Evolutionary conservation across 1,284 basidiomycete species (phyloP), one percentile per base, ranked within the genome.

Genomic region (Fomitiporia mediterranea): DNA sequence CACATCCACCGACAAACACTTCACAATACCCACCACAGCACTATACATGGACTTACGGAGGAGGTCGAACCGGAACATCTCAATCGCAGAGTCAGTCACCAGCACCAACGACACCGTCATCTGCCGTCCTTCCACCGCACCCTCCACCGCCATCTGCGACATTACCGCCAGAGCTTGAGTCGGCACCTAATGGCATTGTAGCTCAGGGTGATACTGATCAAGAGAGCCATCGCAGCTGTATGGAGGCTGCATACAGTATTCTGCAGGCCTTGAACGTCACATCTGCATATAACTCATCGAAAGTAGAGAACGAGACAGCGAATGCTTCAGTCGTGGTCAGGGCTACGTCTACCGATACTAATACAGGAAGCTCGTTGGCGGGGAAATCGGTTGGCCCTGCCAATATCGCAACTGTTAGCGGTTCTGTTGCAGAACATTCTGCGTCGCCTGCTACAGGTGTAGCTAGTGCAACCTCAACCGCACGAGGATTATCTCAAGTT

Each of bases 211-310:
- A 75, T 50, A 70, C 69, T 21, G 68, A 69, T 7, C 70, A 65
- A 15, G 79, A 79, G 37, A 74, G 74, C 34, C 61, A 55, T 28
- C 75, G 74, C 52, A 82, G 84, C 58, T 81, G 82, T 13, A 88
- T 84, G 77, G 80, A 84, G 63, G 86, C 87, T 0, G 86, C 86
- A 15, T 84, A 89, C 63, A 84, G 80, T 61, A 88, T 89, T 48
- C 73, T 89, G 53, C 81, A 84, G 64, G 83, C 83, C 2, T 87
- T 89, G 70, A 87, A 88, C 66, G 85, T 87, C 62, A 80, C 79
- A 3, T 72, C 70, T 30, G 66, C 83, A 39, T 68, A 78, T 28
- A 72, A 75, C 55, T 25, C 64, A 76, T 39, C 64, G 73, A 25
- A 65, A 66, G 34, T 72, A 34, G 71, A n/a, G n/a, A n/a, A n/a